phyloP scores from a whole-genome alignment of 768 basidiomycete species.

The Gymnopilus junonius region DNA sequence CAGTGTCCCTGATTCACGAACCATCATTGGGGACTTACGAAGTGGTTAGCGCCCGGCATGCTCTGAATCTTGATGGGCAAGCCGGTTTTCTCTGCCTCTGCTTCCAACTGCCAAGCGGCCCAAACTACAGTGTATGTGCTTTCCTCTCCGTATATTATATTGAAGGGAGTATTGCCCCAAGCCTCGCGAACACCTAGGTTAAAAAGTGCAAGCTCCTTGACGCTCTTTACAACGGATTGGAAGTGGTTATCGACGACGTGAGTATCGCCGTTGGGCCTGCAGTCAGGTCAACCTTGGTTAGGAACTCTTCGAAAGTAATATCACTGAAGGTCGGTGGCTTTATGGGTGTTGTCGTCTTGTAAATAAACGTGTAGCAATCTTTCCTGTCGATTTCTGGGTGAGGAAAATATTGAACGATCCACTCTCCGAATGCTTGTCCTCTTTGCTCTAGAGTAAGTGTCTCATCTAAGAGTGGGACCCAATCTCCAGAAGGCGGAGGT shows the following conservation, averaged over 20 bases:
- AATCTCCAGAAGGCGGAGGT: conserved; percentile 16
- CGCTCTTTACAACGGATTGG: background rate
- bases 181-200: background rate
- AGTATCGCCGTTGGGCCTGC: conserved; percentile 10
- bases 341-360: conserved; percentile 10
- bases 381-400: conserved; percentile 13
- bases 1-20: background rate
- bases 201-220: conserved; percentile 11
- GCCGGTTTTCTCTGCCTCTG: conserved; percentile 11
- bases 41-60: conserved; percentile 22
- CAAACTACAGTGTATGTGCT: conserved; percentile 12
- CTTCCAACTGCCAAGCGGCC: conserved; percentile 19
- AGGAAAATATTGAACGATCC: conserved; percentile 23
- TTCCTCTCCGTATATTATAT: conserved; percentile 19
- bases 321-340: conserved; percentile 10
- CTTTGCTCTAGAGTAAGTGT: conserved; percentile 21
- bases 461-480: conserved; percentile 29
- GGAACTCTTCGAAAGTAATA: conserved; percentile 9
- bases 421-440: conserved; percentile 21
- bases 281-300: conserved; percentile 12
- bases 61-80: conserved; percentile 10
- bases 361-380: conserved; percentile 17
- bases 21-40: conserved; percentile 4
- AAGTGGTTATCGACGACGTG: conserved; percentile 4
- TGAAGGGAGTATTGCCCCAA: conserved; percentile 12